phyloP scores from a whole-genome alignment of 2,329 filamentous ascomycete species.

The Sclerotinia spermophila region DNA sequence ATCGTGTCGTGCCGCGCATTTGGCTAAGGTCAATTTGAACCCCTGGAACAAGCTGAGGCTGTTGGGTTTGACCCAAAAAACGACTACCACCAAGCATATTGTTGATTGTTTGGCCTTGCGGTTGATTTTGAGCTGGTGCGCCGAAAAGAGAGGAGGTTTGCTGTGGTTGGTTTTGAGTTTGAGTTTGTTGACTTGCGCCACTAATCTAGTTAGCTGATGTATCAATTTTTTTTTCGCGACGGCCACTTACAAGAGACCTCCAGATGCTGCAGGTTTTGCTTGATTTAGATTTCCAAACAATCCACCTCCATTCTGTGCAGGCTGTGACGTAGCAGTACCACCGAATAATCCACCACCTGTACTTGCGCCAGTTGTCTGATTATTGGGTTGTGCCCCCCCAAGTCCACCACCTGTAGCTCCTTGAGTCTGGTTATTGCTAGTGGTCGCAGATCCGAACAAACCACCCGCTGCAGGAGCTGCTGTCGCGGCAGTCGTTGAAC shows the following conservation, averaged over 20 bases:
- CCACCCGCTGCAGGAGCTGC: slow-evolving; percentile 29
- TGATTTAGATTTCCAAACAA: slow-evolving; percentile 33
- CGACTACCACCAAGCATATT: slow-evolving; percentile 17
- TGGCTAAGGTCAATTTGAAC: slow-evolving; percentile 76
- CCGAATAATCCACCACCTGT: slow-evolving; percentile 36
- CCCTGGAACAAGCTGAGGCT: slow-evolving; percentile 59
- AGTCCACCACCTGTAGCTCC: slow-evolving; percentile 28
- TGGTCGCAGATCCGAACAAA: slow-evolving; percentile 33
- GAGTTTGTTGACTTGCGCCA: slow-evolving; percentile 29
- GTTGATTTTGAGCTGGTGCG: slow-evolving; percentile 22
- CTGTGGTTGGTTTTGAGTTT: slow-evolving; percentile 30
- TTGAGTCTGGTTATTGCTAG: slow-evolving; percentile 19
- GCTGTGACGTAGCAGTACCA: slow-evolving; percentile 29
- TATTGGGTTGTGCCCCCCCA: slow-evolving; percentile 25
- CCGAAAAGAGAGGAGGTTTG: slow-evolving; percentile 27
- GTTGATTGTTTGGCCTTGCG: slow-evolving; percentile 22
- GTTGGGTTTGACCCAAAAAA: slow-evolving; percentile 46
- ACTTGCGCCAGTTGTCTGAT: slow-evolving; percentile 25
- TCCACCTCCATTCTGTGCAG: slow-evolving; percentile 30
- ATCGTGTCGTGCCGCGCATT: slow-evolving; percentile 82
- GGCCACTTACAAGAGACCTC: slow-evolving; percentile 34
- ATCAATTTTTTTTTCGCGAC: not conserved
- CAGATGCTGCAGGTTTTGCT: slow-evolving; percentile 32
- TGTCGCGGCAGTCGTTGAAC: slow-evolving; percentile 21
- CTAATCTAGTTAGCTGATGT: slow-evolving; percentile 7